phyloP scores from a whole-genome alignment of 2,329 filamentous ascomycete genomes.

The Cercospora zeina region DNA sequence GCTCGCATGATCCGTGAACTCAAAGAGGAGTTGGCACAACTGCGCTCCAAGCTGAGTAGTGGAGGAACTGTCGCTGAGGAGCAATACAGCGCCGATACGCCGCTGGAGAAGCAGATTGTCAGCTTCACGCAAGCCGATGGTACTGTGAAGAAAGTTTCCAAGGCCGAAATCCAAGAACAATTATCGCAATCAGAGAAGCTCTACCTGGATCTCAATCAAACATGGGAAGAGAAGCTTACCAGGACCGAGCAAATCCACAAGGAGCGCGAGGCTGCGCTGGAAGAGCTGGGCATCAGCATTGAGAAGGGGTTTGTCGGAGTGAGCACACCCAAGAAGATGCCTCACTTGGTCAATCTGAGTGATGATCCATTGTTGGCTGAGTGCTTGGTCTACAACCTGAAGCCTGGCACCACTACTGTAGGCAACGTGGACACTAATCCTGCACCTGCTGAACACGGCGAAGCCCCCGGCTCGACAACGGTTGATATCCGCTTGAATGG shows the following conservation, averaged over 20 bases:
- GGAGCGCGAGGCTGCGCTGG: conserved; percentile 88
- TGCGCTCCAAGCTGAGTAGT: conserved; percentile 75
- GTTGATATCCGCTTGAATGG: conserved; percentile 93
- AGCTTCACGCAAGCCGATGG: conserved; percentile 87
- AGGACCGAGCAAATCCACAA: conserved; percentile 98
- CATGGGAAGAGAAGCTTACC: conserved; percentile 93
- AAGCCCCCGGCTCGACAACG: conserved; percentile 44
- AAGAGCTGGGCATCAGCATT: conserved; percentile 97
- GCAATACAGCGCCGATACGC: conserved; percentile 87
- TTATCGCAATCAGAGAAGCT: conserved; percentile 95
- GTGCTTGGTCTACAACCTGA: conserved; percentile 96
- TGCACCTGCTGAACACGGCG: conserved; percentile 20
- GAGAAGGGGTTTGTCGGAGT: conserved; percentile 96
- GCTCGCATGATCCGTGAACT: conserved; percentile 97
- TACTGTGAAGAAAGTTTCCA: conserved; percentile 88
- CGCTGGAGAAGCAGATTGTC: conserved; percentile 92
- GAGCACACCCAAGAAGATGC: conserved; percentile 98
- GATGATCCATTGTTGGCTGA: conserved; percentile 80
- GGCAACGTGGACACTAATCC: conserved; percentile 87
- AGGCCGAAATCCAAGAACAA: conserved; percentile 96
- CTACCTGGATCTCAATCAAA: conserved; percentile 93
- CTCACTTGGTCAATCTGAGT: conserved; percentile 94
- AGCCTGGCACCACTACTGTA: conserved; percentile 89
- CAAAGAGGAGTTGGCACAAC: conserved; percentile 85
- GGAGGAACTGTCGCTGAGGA: conserved; percentile 61